Conservation (phyloP, 768 basidiomycete species). For the Tricholoma hemisulphureum region DNA sequence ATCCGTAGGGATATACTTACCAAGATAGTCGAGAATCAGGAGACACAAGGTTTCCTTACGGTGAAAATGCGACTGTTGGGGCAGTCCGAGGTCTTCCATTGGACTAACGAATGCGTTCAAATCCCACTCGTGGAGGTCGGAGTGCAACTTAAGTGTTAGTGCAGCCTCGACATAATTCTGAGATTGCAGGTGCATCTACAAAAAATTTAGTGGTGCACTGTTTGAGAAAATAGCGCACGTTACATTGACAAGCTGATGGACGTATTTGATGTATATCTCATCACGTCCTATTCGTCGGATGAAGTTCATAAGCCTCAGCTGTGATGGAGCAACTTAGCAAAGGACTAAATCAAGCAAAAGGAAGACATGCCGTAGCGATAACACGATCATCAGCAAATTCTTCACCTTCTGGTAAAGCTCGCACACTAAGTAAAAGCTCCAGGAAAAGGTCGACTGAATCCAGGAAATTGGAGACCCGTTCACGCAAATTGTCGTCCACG, state of each 20-base stretch:
- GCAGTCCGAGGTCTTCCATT: slow-evolving; percentile 86
- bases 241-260: slow-evolving; percentile 91
- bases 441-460: slow-evolving; percentile 92
- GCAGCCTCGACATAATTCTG: slow-evolving; percentile 94
- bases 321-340: slow-evolving; percentile 10
- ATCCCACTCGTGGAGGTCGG: slow-evolving; percentile 92
- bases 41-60: slow-evolving; percentile 91
- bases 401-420: slow-evolving; percentile 87
- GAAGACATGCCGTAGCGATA: slow-evolving; percentile 69
- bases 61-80: slow-evolving; percentile 91
- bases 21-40: slow-evolving; percentile 90
- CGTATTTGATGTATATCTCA: slow-evolving; percentile 95
- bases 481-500: slow-evolving; percentile 76
- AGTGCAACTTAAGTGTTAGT: slow-evolving; percentile 88
- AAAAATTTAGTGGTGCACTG: slow-evolving; percentile 17
- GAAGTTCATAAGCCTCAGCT: slow-evolving; percentile 92
- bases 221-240: slow-evolving; percentile 21
- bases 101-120: slow-evolving; percentile 76
- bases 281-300: slow-evolving; percentile 88
- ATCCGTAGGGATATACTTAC: slow-evolving; percentile 34
- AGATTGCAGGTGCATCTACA: slow-evolving; percentile 80
- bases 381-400: slow-evolving; percentile 95
- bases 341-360: not conserved
- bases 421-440: slow-evolving; percentile 81
- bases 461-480: slow-evolving; percentile 77